phyloP scores from a whole-genome alignment of 106 monocot genomes.

The Dioscorea dumetorum region DNA sequence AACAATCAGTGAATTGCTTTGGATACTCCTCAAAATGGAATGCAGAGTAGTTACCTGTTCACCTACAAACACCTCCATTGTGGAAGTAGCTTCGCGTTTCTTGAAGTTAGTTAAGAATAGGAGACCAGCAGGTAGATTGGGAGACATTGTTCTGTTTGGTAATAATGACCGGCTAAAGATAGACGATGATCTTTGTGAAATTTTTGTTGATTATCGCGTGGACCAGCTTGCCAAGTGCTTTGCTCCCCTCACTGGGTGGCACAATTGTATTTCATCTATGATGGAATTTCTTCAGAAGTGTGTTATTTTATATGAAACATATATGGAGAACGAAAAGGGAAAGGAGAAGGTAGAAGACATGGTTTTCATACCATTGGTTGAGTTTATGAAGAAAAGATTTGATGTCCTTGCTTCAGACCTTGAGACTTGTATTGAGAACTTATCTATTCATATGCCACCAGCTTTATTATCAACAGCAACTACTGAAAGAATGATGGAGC shows the following conservation, averaged over 20 bases:
- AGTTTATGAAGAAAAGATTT: neutral
- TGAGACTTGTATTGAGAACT: neutral
- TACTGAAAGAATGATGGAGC: neutral
- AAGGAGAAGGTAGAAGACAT: neutral
- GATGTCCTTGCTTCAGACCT: neutral
- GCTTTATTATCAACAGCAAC: neutral
- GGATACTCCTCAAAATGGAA: constrained; percentile 5
- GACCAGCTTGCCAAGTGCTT: constrained; percentile 8
- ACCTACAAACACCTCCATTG: constrained; percentile 27
- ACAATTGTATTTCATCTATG: constrained; percentile 4
- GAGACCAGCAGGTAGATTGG: neutral
- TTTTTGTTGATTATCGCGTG: constrained; percentile 12
- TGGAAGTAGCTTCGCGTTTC: constrained; percentile 21
- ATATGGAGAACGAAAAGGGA: neutral
- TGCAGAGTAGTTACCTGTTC: constrained; percentile 19
- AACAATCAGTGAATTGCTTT: constrained; percentile 25
- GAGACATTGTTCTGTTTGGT: constrained; percentile 21
- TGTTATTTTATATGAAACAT: neutral
- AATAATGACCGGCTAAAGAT: constrained; percentile 20
- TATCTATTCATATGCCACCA: neutral
- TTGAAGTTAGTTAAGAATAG: constrained; percentile 9
- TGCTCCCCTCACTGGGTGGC: constrained; percentile 9
- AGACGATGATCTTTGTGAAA: neutral
- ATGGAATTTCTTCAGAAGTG: constrained; percentile 7
- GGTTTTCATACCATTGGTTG: no score